A percentile compares a stretch with the other conserved stretches of the same genome.
Evolutionary conservation across 768 basidiomycete species (phyloP).

Genomic region (Amanita pallidorosea): DNA sequence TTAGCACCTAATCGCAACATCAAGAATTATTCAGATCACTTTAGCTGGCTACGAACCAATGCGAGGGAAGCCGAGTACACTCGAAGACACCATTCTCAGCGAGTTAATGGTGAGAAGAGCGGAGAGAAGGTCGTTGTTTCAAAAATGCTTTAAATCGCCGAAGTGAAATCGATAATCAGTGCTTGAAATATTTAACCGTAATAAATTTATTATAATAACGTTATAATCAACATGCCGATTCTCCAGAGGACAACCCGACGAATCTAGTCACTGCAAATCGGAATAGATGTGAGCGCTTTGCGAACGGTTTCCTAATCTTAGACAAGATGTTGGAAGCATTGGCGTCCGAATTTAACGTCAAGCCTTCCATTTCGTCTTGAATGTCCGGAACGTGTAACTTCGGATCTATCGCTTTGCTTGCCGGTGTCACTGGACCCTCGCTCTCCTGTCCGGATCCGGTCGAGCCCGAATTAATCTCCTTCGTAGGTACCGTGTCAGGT

Average conservation of each 20-base stretch:
- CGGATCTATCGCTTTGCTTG: constrained; percentile 28
- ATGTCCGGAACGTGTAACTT: constrained; percentile 33
- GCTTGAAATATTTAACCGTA: background rate
- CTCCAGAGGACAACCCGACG: constrained; percentile 20
- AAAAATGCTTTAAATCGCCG: constrained; percentile 10
- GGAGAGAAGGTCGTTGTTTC: constrained; percentile 10
- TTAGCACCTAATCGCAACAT: constrained; percentile 53
- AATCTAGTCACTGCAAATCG: constrained; percentile 28
- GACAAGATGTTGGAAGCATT: background rate
- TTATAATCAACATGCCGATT: constrained; percentile 8
- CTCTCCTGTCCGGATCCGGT: constrained; percentile 24
- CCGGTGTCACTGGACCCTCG: constrained; percentile 39
- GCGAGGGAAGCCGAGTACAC: constrained; percentile 88
- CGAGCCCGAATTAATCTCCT: constrained; percentile 11
- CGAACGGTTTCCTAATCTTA: constrained; percentile 14
- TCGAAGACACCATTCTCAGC: constrained; percentile 61
- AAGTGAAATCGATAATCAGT: constrained; percentile 24
- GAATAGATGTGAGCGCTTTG: constrained; percentile 21
- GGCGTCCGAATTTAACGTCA: background rate
- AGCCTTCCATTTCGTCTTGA: constrained; percentile 23
- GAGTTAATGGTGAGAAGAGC: constrained; percentile 16
- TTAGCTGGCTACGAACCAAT: constrained; percentile 44
- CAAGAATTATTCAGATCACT: background rate
- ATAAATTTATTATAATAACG: background rate
- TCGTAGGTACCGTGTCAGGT: background rate